Base-by-base conservation (phyloP, 768 basidiomycete species). In the Pleurotus salmoneostramineus region DNA sequence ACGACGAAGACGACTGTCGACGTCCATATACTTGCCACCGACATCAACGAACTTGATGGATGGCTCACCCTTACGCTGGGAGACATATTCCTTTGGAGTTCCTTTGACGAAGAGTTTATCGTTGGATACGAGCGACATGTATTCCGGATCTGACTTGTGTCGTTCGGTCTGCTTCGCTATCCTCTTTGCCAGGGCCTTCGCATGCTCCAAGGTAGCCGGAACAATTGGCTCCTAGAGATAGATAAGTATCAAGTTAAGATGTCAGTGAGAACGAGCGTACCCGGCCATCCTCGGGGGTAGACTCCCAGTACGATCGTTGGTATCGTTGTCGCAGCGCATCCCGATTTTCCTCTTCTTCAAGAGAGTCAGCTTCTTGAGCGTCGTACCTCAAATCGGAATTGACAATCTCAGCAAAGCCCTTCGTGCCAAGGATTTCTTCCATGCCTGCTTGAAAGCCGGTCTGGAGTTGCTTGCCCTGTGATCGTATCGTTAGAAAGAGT, bases 381-480 rank as follows among this genome's bases (percentile, higher is more conserved):
- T 89, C 81, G 43, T 52, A 48, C 33, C 57, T 57, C 33, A 42
- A 8, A 47, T 56, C 44, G 10, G 56, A 56, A 5, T 17, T 32
- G 6, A 46, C n/a, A 6, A 45, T 47, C 10, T 56, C 56, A 47
- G 56, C 46, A 31, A 48, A 56, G 44, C 32, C 61, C 17, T 69
- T 71, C n/a, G 89, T 83, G 40, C 83, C 88, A 32, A 97, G 76
- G 4, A 91, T 69, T 42, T 72, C 72, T 64, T 97, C 93, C 94
- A 97, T 97, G 14, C 88, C 91, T 45, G 69, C 66, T 5, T 77
- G 80, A 71, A 95, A 93, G 6, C 91, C 91, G 0, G 84, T 89
- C 74, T 97, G 94, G 4, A 95, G 65, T 3, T 74, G 69, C 66
- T 84, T 84, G 40, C 75, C 77, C 89, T 92, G 62, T 32, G 43